A percentile compares a stretch with the other conserved stretches of the same genome.
phyloP scores from a whole-genome alignment of 2,329 filamentous ascomycete species.

The Penicillium italicum region DNA sequence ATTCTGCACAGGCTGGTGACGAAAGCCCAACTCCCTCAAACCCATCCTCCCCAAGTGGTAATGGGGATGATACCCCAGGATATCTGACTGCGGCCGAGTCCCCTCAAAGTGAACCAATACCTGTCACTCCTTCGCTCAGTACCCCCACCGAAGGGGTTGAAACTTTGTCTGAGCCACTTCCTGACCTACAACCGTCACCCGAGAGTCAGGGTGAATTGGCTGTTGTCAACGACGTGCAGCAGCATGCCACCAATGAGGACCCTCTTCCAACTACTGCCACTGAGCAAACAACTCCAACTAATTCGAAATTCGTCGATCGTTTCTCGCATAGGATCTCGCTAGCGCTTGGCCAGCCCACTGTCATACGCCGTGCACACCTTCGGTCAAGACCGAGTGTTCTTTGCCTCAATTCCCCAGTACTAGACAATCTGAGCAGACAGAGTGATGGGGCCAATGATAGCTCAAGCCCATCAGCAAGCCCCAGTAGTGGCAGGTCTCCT shows the following conservation, averaged over 20 bases:
- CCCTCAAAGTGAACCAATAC: slow-evolving; percentile 7
- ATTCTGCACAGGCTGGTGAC: slow-evolving; percentile 1
- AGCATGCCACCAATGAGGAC: slow-evolving; percentile 1
- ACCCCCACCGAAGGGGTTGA: background rate
- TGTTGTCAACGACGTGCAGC: background rate
- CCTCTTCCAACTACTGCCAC: background rate
- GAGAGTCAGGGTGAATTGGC: background rate
- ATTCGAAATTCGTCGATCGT: slow-evolving; percentile 30
- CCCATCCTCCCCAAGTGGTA: background rate
- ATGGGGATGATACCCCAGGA: background rate
- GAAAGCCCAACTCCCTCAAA: background rate
- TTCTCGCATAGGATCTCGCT: slow-evolving; percentile 39
- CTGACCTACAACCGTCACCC: background rate
- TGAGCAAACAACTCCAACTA: slow-evolving; percentile 23
- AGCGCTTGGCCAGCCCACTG: slow-evolving; percentile 40
- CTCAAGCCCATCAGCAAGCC: slow-evolving; percentile 32
- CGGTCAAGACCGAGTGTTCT: slow-evolving; percentile 34
- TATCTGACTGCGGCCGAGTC: slow-evolving; percentile 1
- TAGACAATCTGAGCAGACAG: slow-evolving; percentile 16
- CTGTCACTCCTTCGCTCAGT: background rate
- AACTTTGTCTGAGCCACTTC: background rate
- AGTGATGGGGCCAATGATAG: slow-evolving; percentile 32
- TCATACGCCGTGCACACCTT: slow-evolving; percentile 39
- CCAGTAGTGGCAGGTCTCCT: slow-evolving; percentile 31
- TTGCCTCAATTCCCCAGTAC: slow-evolving; percentile 17